A percentile compares a stretch with the other conserved stretches of the same genome.
Conservation (phyloP, 768 basidiomycete genomes). For the Fibroporia radiculosa region DNA sequence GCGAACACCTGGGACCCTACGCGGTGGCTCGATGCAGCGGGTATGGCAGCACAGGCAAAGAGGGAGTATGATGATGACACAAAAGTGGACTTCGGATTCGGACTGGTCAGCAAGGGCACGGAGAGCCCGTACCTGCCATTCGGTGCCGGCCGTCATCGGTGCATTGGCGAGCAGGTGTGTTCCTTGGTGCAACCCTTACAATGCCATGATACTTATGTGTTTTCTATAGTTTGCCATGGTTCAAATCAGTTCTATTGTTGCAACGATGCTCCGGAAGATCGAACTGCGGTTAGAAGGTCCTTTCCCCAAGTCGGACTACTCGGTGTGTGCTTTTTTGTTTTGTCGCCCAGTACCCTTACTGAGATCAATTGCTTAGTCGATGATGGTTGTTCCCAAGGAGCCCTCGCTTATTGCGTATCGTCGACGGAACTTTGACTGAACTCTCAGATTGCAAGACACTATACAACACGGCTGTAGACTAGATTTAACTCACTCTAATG, state of each 20-base stretch:
- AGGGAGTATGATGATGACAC: slow-evolving; percentile 74
- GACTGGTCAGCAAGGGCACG: slow-evolving; percentile 91
- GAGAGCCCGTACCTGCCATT: slow-evolving; percentile 97
- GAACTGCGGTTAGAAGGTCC: slow-evolving; percentile 61
- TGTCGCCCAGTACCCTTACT: neutral
- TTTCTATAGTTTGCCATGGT: slow-evolving; percentile 86
- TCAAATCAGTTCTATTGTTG: slow-evolving; percentile 80
- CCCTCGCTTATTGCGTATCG: slow-evolving; percentile 61
- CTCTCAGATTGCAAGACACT: no score
- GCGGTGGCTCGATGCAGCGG: slow-evolving; percentile 82
- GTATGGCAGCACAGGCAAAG: slow-evolving; percentile 72
- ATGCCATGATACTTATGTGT: slow-evolving; percentile 2
- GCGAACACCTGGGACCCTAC: slow-evolving; percentile 66
- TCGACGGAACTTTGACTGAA: slow-evolving; percentile 39
- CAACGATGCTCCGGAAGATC: slow-evolving; percentile 67
- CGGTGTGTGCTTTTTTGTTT: slow-evolving; percentile 43
- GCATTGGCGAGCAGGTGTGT: slow-evolving; percentile 68
- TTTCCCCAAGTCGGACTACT: slow-evolving; percentile 84
- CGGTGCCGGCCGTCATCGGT: slow-evolving; percentile 92
- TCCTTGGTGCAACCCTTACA: neutral
- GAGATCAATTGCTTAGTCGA: slow-evolving; percentile 47
- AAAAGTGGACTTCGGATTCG: slow-evolving; percentile 95
- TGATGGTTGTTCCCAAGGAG: slow-evolving; percentile 85
- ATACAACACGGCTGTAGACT: no score
- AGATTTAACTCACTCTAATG: no score